Percentiles rank a stretch among this genome's conserved stretches.
Evolutionary conservation across 371 early-diverging fungal genomes (phyloP).

Genomic region (Mortierella sp.): DNA sequence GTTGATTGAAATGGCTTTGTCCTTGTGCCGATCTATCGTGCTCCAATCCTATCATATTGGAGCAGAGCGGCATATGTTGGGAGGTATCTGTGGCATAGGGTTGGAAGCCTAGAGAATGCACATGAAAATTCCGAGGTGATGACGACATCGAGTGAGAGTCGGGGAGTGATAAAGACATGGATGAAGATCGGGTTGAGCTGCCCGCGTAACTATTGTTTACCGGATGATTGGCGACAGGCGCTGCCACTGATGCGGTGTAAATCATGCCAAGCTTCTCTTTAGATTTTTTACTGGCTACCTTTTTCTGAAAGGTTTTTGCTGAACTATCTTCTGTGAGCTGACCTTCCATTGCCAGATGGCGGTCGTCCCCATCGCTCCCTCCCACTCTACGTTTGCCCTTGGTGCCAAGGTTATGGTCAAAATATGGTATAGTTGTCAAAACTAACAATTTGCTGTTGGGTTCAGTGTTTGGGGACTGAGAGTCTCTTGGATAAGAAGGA

Average conservation of each 20-base stretch:
- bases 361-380: not conserved
- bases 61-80: not conserved
- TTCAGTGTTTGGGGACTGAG: not conserved
- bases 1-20: not conserved
- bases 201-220: not conserved
- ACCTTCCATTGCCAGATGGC: not conserved
- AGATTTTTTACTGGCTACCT: not conserved
- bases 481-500: not conserved
- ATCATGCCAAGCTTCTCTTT: not conserved
- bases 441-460: not conserved
- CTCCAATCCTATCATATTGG: not conserved
- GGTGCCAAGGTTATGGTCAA: not conserved
- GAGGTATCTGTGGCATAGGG: not conserved
- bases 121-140: not conserved
- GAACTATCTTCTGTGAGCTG: not conserved
- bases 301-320: not conserved
- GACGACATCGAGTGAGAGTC: not conserved
- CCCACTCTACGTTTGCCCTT: not conserved
- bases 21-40: not conserved
- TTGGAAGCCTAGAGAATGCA: not conserved
- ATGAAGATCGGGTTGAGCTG: not conserved
- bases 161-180: not conserved
- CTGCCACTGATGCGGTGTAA: not conserved
- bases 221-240: not conserved
- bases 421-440: no score